phyloP scores from a whole-genome alignment of 257 asterid species.

The Mentha longifolia region DNA sequence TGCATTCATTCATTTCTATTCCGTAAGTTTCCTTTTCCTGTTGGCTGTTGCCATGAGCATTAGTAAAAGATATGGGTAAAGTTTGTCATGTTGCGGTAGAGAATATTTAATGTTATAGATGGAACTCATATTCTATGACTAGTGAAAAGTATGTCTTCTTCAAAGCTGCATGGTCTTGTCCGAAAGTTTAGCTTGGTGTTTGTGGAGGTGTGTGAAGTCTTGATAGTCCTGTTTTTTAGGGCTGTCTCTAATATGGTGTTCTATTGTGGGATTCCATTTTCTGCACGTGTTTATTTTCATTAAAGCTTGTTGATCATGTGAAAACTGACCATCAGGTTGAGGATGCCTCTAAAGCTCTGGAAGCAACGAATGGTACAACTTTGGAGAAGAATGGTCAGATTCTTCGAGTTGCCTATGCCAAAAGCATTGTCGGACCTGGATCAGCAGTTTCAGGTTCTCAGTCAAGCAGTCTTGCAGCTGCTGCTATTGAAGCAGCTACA shows the following conservation, averaged over 20 bases:
- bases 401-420: slow-evolving; percentile 99
- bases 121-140: neutral
- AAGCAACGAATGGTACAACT: slow-evolving; percentile 88
- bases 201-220: neutral
- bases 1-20: slow-evolving; percentile 89
- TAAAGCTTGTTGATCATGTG: slow-evolving; percentile 25
- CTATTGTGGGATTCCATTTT: slow-evolving; percentile 11
- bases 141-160: neutral
- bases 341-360: slow-evolving; percentile 94
- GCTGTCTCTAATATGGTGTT: neutral
- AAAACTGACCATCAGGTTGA: slow-evolving; percentile 62
- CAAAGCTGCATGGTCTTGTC: neutral
- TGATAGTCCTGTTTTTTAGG: neutral
- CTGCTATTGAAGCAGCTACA: slow-evolving; percentile 99
- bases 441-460: slow-evolving; percentile 76
- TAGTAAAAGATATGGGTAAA: slow-evolving; percentile 11
- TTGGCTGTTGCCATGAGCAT: slow-evolving; percentile 2
- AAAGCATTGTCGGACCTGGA: slow-evolving; percentile 91
- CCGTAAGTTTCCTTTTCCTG: slow-evolving; percentile 55
- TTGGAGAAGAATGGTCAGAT: slow-evolving; percentile 97
- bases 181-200: neutral
- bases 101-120: neutral
- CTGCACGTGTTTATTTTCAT: slow-evolving; percentile 3
- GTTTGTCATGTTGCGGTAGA: neutral
- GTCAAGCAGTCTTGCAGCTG: slow-evolving; percentile 97